Conservation (phyloP, 257 asterid species). For the Plectranthus barbatus region DNA sequence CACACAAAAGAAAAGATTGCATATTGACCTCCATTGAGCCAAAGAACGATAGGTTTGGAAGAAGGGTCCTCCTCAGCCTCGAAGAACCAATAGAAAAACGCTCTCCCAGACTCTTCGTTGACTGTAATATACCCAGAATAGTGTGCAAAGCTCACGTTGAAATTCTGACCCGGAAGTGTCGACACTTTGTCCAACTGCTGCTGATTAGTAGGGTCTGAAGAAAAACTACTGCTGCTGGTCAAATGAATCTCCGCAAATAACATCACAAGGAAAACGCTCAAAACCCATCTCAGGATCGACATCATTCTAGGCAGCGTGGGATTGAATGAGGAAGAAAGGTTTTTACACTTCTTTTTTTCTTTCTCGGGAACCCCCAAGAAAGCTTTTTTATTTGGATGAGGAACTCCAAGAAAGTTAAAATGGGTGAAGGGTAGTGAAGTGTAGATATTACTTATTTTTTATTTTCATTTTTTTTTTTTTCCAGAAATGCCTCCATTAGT, state of each 20-base stretch:
- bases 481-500: no score
- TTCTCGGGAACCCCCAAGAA: no score
- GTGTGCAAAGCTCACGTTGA: conserved; percentile 65
- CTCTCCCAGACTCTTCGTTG: conserved; percentile 58
- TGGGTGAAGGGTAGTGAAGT: no score
- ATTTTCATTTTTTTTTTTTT: no score
- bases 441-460: no score
- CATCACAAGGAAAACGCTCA: conserved; percentile 21
- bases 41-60: conserved; percentile 84
- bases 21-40: conserved; percentile 91
- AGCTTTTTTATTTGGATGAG: no score
- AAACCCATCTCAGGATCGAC: conserved; percentile 41
- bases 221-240: conserved; percentile 20
- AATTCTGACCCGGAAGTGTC: conserved; percentile 70
- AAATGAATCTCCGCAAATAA: conserved; percentile 22
- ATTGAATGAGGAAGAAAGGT: background rate
- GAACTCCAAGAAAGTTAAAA: conserved; percentile 11
- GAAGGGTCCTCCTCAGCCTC: conserved; percentile 84
- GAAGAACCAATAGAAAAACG: conserved; percentile 86
- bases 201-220: conserved; percentile 25
- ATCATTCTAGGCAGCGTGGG: conserved; percentile 37
- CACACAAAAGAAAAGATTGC: background rate
- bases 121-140: conserved; percentile 75
- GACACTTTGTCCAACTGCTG: conserved; percentile 53
- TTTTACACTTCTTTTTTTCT: background rate